A percentile compares a stretch with the other conserved stretches of the same genome.
phyloP scores from a whole-genome alignment of 2,329 filamentous ascomycete species.

The Exophiala bonariae region DNA sequence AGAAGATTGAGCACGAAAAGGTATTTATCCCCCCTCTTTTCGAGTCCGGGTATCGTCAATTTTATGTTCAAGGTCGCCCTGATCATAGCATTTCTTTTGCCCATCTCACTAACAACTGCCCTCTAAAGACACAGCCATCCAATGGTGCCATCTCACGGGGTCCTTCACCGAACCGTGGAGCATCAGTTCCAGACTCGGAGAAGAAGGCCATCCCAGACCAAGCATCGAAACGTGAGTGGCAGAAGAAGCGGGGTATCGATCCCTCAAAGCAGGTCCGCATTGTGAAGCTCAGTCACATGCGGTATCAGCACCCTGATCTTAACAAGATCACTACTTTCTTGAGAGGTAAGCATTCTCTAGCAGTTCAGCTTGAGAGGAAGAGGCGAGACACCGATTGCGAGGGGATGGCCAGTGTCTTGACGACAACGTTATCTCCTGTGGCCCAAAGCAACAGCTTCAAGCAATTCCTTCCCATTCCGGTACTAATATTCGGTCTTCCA shows the following conservation, averaged over 20 bases:
- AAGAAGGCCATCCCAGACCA: constrained; percentile 18
- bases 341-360: constrained; percentile 27
- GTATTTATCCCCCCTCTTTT: background rate
- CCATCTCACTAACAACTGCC: background rate
- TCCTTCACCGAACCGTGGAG: constrained; percentile 28
- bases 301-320: constrained; percentile 55
- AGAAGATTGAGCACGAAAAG: constrained; percentile 21
- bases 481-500: constrained; percentile 10
- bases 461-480: too few relatives aligned
- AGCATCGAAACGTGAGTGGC: constrained; percentile 25
- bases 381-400: too few relatives aligned
- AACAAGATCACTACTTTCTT: constrained; percentile 49
- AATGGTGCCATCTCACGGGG: constrained; percentile 22
- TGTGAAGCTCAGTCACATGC: constrained; percentile 52
- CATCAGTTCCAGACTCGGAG: constrained; percentile 26
- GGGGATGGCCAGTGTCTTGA: too few relatives aligned
- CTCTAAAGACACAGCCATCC: constrained; percentile 5
- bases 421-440: too few relatives aligned
- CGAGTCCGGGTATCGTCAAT: too few relatives aligned
- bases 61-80: too few relatives aligned
- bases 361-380: background rate
- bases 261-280: constrained; percentile 46
- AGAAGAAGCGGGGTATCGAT: constrained; percentile 38
- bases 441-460: too few relatives aligned
- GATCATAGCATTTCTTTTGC: background rate